Percentiles rank a stretch among this genome's conserved stretches.
These are phyloP conservation scores for Coemansia reversa DNA, from an alignment of 192 early-diverging fungal genomes.

Conservation along the genomic window DNA sequence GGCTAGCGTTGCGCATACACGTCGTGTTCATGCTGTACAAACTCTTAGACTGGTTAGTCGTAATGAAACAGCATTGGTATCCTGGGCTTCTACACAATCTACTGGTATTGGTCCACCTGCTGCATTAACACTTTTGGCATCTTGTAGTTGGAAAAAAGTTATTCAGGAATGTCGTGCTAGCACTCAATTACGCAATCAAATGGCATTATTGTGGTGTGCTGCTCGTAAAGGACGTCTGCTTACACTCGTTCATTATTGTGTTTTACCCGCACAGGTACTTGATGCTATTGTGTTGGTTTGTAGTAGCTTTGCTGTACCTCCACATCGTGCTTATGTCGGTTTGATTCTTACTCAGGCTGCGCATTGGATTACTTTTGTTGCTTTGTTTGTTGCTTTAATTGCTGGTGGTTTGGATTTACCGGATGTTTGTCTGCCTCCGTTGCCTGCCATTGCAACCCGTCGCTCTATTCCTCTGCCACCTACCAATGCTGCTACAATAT, in stretches of 20 bases:
- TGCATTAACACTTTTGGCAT: constrained; percentile 6
- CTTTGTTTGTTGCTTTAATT: constrained; percentile 17
- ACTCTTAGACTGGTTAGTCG: constrained; percentile 39
- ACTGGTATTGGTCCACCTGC: not conserved
- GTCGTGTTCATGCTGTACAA: constrained; percentile 36
- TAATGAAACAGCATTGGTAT: constrained; percentile 26
- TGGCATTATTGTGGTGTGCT: constrained; percentile 45
- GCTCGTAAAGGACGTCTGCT: constrained; percentile 40
- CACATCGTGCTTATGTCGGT: constrained; percentile 36
- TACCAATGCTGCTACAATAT: constrained; percentile 8
- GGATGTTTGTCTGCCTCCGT: constrained; percentile 26
- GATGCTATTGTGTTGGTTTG: constrained; percentile 21
- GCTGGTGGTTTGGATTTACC: constrained; percentile 22
- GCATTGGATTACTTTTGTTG: constrained; percentile 40
- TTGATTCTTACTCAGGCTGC: constrained; percentile 42
- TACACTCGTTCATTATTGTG: not conserved
- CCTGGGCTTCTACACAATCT: not conserved
- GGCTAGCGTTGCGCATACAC: constrained; percentile 33
- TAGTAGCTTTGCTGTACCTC: constrained; percentile 32
- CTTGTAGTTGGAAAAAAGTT: constrained; percentile 12
- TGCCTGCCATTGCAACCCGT: constrained; percentile 34
- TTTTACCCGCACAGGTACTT: constrained; percentile 30
- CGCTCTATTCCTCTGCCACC: constrained; percentile 46
- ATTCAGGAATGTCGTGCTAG: not conserved
- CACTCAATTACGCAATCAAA: not conserved